Conservation (phyloP, 441 rosid genomes). For the Jatropha podagrica region DNA sequence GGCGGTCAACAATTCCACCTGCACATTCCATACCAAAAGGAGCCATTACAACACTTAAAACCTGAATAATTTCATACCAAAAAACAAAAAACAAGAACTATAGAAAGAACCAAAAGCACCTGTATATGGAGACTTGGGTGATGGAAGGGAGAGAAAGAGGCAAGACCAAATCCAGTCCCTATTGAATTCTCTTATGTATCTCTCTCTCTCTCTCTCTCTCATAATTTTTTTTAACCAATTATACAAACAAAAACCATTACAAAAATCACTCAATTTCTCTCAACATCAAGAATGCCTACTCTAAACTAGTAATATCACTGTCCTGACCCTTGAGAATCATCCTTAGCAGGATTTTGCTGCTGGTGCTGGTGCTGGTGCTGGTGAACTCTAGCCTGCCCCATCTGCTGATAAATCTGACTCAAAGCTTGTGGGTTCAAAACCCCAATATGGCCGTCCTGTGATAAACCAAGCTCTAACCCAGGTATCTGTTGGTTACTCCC, state of each 20-base stretch:
- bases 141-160: slow-evolving; percentile 36
- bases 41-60: slow-evolving; percentile 21
- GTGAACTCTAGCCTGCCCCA: slow-evolving; percentile 68
- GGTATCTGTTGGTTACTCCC: slow-evolving; percentile 61
- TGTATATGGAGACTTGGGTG: slow-evolving; percentile 42
- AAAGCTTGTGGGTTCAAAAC: slow-evolving; percentile 71
- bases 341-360: slow-evolving; percentile 57
- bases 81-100: slow-evolving; percentile 16
- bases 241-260: slow-evolving; percentile 40
- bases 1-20: slow-evolving; percentile 53
- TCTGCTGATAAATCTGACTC: slow-evolving; percentile 88
- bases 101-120: slow-evolving; percentile 34
- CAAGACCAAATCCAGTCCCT: slow-evolving; percentile 41
- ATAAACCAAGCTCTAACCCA: slow-evolving; percentile 91
- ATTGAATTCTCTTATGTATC: slow-evolving; percentile 32
- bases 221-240: slow-evolving; percentile 27
- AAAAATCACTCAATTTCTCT: slow-evolving; percentile 28
- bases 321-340: slow-evolving; percentile 84
- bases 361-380: slow-evolving; percentile 56
- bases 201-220: slow-evolving; percentile 24
- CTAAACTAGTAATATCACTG: slow-evolving; percentile 37
- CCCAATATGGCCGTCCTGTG: slow-evolving; percentile 94
- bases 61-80: slow-evolving; percentile 17
- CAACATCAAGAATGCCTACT: slow-evolving; percentile 40
- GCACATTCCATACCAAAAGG: slow-evolving; percentile 38